These are phyloP conservation scores for Aspergillus ustus DNA, from an alignment of 2,329 filamentous ascomycete species.

Conservation along the genomic window DNA sequence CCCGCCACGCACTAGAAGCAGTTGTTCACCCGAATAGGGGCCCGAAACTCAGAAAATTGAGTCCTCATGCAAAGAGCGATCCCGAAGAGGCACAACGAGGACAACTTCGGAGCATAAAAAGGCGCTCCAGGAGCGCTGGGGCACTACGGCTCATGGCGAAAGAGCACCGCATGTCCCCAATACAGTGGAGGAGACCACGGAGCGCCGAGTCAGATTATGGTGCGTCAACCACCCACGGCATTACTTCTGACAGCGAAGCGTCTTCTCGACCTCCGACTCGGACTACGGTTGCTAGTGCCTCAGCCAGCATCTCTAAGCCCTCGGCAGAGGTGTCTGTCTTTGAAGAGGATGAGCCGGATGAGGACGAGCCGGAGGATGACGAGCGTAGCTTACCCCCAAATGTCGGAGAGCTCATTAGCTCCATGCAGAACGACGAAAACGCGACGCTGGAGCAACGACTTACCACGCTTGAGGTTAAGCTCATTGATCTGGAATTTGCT, in stretches of 20 bases:
- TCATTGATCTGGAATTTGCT: conserved; percentile 56
- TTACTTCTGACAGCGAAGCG: conserved; percentile 33
- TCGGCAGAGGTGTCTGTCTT: conserved; percentile 28
- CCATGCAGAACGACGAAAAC: conserved; percentile 47
- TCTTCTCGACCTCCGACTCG: conserved; percentile 34
- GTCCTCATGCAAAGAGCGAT: conserved; percentile 19
- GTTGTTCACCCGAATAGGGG: conserved; percentile 27
- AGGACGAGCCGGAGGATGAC: conserved; percentile 13
- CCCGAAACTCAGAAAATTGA: conserved; percentile 17
- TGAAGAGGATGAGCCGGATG: conserved; percentile 23
- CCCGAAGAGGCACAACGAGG: conserved; percentile 27
- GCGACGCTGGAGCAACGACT: conserved; percentile 51
- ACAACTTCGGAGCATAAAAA: conserved; percentile 37
- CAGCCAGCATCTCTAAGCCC: conserved; percentile 30
- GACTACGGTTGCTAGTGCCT: conserved; percentile 34
- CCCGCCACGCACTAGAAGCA: conserved; percentile 34
- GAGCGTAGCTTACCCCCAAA: conserved; percentile 36
- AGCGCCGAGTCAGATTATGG: conserved; percentile 45
- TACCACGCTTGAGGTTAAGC: conserved; percentile 55
- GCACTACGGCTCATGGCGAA: conserved; percentile 42
- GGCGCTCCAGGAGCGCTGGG: conserved; percentile 51
- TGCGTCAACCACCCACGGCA: conserved; percentile 39
- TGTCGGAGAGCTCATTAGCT: conserved; percentile 44
- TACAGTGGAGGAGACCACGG: conserved; percentile 49
- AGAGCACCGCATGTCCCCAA: conserved; percentile 44